Percentiles rank a stretch among this genome's conserved stretches.
These are phyloP conservation scores for Byssothecium circinans DNA, from an alignment of 2,329 filamentous ascomycete genomes.

Conservation along the genomic window DNA sequence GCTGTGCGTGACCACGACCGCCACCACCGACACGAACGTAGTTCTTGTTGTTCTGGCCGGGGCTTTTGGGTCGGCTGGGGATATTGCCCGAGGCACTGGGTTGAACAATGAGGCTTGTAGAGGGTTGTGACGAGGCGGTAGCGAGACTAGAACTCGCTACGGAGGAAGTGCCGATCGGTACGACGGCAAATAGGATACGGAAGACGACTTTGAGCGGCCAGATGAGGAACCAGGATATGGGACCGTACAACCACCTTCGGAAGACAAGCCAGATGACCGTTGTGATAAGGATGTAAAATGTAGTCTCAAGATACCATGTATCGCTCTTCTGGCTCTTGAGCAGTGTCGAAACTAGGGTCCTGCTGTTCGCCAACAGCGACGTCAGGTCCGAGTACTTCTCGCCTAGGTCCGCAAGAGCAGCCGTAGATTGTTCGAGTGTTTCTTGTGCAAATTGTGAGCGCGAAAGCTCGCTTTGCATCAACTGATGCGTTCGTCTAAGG, in stretches of 20 bases:
- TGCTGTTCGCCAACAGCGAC: slow-evolving; percentile 72
- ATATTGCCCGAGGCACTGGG: slow-evolving; percentile 47
- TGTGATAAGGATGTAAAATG: slow-evolving; percentile 76
- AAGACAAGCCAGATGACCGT: slow-evolving; percentile 88
- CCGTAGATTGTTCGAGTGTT: slow-evolving; percentile 80
- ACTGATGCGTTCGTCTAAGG: slow-evolving; percentile 79
- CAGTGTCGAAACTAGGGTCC: slow-evolving; percentile 74
- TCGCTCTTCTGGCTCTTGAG: slow-evolving; percentile 91
- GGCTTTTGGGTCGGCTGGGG: slow-evolving; percentile 29
- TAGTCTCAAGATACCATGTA: slow-evolving; percentile 94
- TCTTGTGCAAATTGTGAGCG: slow-evolving; percentile 88
- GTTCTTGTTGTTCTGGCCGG: slow-evolving; percentile 26
- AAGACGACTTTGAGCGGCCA: slow-evolving; percentile 73
- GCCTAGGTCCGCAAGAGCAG: slow-evolving; percentile 76
- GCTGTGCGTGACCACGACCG: slow-evolving; percentile 50
- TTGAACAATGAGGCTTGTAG: slow-evolving; percentile 47
- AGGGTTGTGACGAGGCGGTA: slow-evolving; percentile 17
- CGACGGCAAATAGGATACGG: slow-evolving; percentile 58
- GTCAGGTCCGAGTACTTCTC: slow-evolving; percentile 82
- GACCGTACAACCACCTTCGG: slow-evolving; percentile 81
- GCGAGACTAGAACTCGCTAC: slow-evolving; percentile 20
- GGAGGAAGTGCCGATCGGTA: slow-evolving; percentile 53
- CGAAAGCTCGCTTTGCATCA: slow-evolving; percentile 82
- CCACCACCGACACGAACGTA: slow-evolving; percentile 54
- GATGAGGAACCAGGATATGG: slow-evolving; percentile 86